A percentile compares a stretch with the other conserved stretches of the same genome.
Conservation (phyloP, 768 basidiomycete genomes). For the Sarcomyxa edulis region DNA sequence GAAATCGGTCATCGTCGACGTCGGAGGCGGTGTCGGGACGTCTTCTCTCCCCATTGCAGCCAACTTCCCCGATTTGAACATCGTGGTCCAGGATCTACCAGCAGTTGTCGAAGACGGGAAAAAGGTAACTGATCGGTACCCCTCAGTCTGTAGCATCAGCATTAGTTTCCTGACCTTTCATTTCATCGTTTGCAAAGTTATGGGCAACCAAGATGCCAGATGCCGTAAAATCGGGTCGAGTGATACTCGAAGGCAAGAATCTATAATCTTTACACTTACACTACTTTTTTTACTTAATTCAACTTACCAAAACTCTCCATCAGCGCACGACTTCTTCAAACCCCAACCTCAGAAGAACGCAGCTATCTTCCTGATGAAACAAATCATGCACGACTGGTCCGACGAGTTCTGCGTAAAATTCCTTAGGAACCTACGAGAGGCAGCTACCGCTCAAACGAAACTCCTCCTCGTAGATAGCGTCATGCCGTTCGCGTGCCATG, state of each 20-base stretch:
- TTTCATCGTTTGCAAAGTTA: not conserved
- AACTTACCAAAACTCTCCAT: not conserved
- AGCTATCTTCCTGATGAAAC: conserved; percentile 48
- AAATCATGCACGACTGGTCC: conserved; percentile 64
- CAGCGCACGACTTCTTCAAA: conserved; percentile 27
- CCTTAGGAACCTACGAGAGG: conserved; percentile 28
- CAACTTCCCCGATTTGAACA: conserved; percentile 20
- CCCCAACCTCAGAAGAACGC: conserved; percentile 40
- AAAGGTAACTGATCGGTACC: conserved; percentile 16
- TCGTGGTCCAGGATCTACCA: conserved; percentile 44
- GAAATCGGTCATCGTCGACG: conserved; percentile 40
- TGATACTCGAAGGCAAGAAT: conserved; percentile 24
- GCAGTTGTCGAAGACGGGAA: conserved; percentile 36
- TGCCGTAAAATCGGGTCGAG: conserved; percentile 13
- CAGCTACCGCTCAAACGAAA: conserved; percentile 27
- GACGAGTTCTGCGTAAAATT: conserved; percentile 34
- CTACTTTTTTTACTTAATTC: not conserved
- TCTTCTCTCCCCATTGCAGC: conserved; percentile 17
- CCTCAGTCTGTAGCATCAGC: not conserved
- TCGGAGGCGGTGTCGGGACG: conserved; percentile 49
- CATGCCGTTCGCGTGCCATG: conserved; percentile 28
- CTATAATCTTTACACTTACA: too few species aligned
- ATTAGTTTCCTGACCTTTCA: not conserved
- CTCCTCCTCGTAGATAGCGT: conserved; percentile 38
- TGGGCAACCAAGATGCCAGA: conserved; percentile 6